phyloP scores from a whole-genome alignment of 2,329 filamentous ascomycete genomes.

The Venturia nashicola region DNA sequence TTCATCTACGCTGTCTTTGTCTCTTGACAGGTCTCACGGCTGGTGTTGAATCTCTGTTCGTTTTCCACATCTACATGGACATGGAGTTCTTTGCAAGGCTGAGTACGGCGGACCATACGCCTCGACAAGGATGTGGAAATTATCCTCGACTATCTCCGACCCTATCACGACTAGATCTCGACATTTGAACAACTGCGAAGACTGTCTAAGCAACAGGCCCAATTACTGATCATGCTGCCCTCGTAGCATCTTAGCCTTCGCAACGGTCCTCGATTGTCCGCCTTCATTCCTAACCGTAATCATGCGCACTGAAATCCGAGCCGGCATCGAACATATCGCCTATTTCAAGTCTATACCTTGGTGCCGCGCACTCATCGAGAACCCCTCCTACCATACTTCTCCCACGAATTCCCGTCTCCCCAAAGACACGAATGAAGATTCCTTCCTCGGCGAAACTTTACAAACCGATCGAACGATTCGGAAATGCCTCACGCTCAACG shows the following conservation, averaged over 20 bases:
- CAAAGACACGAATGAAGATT: slow-evolving; percentile 35
- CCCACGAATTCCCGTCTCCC: slow-evolving; percentile 26
- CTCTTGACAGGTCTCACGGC: too few species aligned
- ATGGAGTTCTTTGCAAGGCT: too few species aligned
- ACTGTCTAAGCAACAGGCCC: neutral
- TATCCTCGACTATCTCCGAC: neutral
- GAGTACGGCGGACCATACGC: too few species aligned
- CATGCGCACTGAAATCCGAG: slow-evolving; percentile 1
- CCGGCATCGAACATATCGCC: slow-evolving; percentile 5
- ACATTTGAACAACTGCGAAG: neutral
- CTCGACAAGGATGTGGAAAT: neutral
- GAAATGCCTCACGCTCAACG: slow-evolving; percentile 25
- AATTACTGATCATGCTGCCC: neutral
- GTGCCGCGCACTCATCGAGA: slow-evolving; percentile 33
- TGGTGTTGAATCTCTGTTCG: too few species aligned
- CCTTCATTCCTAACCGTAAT: neutral
- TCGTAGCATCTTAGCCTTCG: neutral
- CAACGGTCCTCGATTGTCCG: neutral
- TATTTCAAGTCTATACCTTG: slow-evolving; percentile 32
- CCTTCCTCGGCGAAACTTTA: slow-evolving; percentile 41
- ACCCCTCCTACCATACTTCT: slow-evolving; percentile 28
- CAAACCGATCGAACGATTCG: slow-evolving; percentile 38
- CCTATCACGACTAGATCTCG: neutral
- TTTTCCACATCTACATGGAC: too few species aligned
- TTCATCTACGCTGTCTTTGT: too few species aligned